Base-by-base conservation (phyloP, 768 basidiomycete species). In the Lentinula sp. region DNA sequence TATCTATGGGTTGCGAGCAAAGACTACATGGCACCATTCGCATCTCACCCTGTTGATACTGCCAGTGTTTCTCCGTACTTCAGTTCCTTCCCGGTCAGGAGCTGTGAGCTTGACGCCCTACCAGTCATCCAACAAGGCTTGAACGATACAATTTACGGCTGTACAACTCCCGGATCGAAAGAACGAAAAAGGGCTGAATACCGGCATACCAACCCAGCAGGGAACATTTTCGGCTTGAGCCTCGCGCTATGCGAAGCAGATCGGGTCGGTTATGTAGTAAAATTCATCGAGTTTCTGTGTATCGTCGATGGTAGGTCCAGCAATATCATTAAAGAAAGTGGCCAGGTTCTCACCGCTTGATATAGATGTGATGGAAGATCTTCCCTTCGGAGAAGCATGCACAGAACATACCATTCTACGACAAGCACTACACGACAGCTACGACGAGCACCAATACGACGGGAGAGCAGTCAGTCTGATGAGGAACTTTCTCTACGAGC, bases 281-380 rank as follows among this genome's bases (percentile, higher is more conserved):
- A 53, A 39, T 50, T 50, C 48, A 52, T 52, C 32, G 59, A 60
- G 36, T 60, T 60, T 28, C 37, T 60, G 23, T 60, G 59, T 23
- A 60, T 60, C 59, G 48, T 60, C 13, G 59, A 60, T 52, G 59
- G 59, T 60, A 42, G 23, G 59, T 52, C 28, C 28, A 3, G 2
- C 28, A 2, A 28, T 28, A 28, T 28, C 28, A 28, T 28, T 3
- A 3, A 28, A 28, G 28, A 28, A 28, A 28, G 28, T 28, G 28
- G 28, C 28, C 28, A 28, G 28, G 39, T n/a, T 9, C 42, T 18
- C 16, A 16, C 28, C 6, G 3, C 9, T 45, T 20, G 10, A 9
- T 36, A 28, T 41, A 60, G 59, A 60, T 52, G 59, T 41, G 20
- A 60, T 60, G 59, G 59, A 60, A 10, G 59, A 60, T 37, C 50